These are phyloP conservation scores for Imleria badia DNA, from an alignment of 768 basidiomycete genomes.

Conservation along the genomic window DNA sequence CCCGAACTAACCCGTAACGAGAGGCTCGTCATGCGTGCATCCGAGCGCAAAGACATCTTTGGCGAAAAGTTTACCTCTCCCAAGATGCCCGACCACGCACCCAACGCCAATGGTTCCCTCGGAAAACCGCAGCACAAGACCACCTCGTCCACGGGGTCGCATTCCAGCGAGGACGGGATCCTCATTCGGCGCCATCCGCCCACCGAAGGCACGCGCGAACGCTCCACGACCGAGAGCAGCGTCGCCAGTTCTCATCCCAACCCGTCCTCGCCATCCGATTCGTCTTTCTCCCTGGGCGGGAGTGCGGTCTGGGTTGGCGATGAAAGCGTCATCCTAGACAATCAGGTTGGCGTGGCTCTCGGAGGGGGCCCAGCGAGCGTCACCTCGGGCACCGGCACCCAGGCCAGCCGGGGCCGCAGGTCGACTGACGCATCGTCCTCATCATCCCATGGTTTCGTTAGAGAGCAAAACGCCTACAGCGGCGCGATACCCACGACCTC, in stretches of 20 bases:
- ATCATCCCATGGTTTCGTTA: slow-evolving; percentile 54
- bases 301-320: slow-evolving; percentile 86
- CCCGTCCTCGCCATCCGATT: slow-evolving; percentile 63
- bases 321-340: slow-evolving; percentile 56
- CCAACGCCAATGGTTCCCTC: slow-evolving; percentile 6
- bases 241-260: slow-evolving; percentile 31
- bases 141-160: slow-evolving; percentile 59
- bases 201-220: slow-evolving; percentile 35
- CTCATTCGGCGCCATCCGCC: slow-evolving; percentile 39
- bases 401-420: slow-evolving; percentile 50
- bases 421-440: slow-evolving; percentile 76
- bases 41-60: slow-evolving; percentile 91
- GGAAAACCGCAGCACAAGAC: slow-evolving; percentile 42
- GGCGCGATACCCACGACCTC: slow-evolving; percentile 41
- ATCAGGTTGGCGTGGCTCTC: slow-evolving; percentile 35
- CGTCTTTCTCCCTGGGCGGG: slow-evolving; percentile 75
- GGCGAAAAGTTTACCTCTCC: slow-evolving; percentile 67
- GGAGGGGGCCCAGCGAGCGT: slow-evolving; percentile 49
- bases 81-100: slow-evolving; percentile 18
- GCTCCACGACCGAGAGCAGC: slow-evolving; percentile 42
- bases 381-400: slow-evolving; percentile 44
- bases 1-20: slow-evolving; percentile 80
- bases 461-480: slow-evolving; percentile 40
- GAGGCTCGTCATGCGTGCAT: slow-evolving; percentile 84
- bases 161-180: slow-evolving; percentile 68